Evolutionary conservation across 257 asterid genomes (phyloP).

Genomic region (Nyctanthes arbortristis): DNA sequence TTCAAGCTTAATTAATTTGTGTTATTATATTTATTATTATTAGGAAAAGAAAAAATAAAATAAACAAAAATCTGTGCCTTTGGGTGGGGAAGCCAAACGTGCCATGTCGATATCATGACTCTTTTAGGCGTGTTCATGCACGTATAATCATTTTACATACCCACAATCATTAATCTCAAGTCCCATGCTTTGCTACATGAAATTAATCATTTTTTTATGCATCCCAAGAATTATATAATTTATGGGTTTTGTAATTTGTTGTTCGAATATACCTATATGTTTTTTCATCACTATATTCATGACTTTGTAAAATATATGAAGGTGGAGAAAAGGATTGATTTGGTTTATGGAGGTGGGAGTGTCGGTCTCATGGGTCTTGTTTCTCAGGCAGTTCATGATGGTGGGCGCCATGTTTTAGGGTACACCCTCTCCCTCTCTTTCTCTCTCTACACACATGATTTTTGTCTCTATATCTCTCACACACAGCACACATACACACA

Average conservation of each 20-base stretch:
- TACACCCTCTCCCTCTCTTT: constrained; percentile 30
- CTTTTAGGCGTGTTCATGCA: constrained; percentile 56
- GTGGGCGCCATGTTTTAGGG: constrained; percentile 99
- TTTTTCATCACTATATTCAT: no score
- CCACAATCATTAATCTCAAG: neutral
- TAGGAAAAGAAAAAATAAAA: constrained; percentile 1
- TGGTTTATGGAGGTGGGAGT: constrained; percentile 99
- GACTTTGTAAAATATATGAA: no score
- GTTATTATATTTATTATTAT: no score
- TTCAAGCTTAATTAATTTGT: constrained; percentile 15
- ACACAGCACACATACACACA: no score
- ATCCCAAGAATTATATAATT: constrained; percentile 11
- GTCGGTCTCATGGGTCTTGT: constrained; percentile 98
- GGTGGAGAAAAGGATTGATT: constrained; percentile 94
- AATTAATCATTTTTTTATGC: neutral
- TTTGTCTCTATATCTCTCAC: no score
- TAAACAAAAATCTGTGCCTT: constrained; percentile 28
- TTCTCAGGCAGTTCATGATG: constrained; percentile 99
- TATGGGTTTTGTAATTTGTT: constrained; percentile 4
- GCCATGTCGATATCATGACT: constrained; percentile 70
- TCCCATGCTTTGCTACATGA: neutral
- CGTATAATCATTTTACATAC: constrained; percentile 26
- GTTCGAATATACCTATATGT: no score
- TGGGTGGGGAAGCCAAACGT: constrained; percentile 79
- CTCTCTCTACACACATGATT: constrained; percentile 19